phyloP scores from a whole-genome alignment of 305 asterid species.

The Solanum hybrid region DNA sequence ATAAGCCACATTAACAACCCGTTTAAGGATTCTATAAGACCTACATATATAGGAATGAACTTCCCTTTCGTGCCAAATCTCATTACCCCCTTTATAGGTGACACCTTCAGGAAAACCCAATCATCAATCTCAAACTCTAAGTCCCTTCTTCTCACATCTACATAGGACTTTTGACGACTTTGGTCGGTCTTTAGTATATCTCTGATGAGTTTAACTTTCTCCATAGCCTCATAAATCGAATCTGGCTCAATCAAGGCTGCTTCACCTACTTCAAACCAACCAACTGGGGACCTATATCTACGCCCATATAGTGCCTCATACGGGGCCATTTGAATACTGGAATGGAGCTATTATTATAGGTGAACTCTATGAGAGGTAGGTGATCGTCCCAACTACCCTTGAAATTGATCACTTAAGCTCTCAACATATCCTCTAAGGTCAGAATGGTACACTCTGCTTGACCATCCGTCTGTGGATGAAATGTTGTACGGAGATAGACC shows the following conservation, averaged over 20 bases:
- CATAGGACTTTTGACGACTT: not conserved
- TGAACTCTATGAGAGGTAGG: not conserved
- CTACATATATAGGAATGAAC: not conserved
- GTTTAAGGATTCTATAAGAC: not conserved
- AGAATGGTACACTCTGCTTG: not conserved
- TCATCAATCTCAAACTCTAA: not conserved
- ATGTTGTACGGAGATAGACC: not conserved
- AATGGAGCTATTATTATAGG: not conserved
- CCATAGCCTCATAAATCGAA: not conserved
- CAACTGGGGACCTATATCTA: not conserved
- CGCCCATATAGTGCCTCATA: not conserved
- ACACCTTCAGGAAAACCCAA: not conserved
- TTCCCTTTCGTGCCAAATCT: not conserved
- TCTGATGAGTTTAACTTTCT: not conserved
- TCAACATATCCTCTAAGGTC: not conserved
- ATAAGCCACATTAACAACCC: not conserved
- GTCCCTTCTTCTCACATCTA: not conserved
- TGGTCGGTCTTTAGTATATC: not conserved
- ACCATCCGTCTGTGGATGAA: not conserved
- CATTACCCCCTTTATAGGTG: not conserved
- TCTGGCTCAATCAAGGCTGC: not conserved
- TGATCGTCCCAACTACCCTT: not conserved
- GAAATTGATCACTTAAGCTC: not conserved
- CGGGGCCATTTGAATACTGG: not conserved
- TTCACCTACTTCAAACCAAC: not conserved